These are phyloP conservation scores for Begonia masoniana DNA, from an alignment of 306 rosid genomes.

Conservation along the genomic window DNA sequence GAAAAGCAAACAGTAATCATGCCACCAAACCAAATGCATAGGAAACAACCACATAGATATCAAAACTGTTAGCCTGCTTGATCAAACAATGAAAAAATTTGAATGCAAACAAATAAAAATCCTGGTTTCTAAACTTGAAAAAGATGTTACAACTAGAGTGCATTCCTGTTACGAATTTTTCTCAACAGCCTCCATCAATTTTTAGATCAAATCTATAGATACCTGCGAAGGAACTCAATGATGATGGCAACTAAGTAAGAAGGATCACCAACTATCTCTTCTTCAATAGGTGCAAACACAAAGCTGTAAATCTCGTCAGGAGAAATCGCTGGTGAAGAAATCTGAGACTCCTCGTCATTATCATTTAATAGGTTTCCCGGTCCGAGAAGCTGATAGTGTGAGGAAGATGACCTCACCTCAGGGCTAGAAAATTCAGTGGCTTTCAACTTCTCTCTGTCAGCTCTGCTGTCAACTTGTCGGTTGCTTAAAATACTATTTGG, in stretches of 20 bases:
- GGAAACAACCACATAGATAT: too few species aligned
- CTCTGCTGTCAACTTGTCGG: constrained; percentile 18
- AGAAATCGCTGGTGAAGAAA: constrained; percentile 74
- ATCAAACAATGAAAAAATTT: background rate
- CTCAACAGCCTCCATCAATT: background rate
- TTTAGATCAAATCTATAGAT: constrained; percentile 4
- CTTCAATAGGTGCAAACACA: constrained; percentile 76
- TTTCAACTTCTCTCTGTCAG: constrained; percentile 21
- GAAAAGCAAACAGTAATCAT: constrained; percentile 1
- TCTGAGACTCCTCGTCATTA: constrained; percentile 59
- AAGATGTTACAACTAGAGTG: background rate
- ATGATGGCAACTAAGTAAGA: constrained; percentile 79
- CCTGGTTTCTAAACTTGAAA: too few species aligned
- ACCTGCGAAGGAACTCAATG: constrained; percentile 83
- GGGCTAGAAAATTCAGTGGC: constrained; percentile 26
- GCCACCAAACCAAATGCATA: background rate
- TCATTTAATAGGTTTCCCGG: constrained; percentile 16
- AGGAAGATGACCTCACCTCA: constrained; percentile 34
- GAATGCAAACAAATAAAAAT: background rate
- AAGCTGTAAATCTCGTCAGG: constrained; percentile 85
- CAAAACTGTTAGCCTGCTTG: too few species aligned
- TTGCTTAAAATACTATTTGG: constrained; percentile 21
- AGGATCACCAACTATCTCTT: constrained; percentile 88
- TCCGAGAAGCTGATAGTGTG: constrained; percentile 20
- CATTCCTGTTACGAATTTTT: background rate